Base-by-base conservation (phyloP, 768 basidiomycete genomes). In the Suillus subaureus region DNA sequence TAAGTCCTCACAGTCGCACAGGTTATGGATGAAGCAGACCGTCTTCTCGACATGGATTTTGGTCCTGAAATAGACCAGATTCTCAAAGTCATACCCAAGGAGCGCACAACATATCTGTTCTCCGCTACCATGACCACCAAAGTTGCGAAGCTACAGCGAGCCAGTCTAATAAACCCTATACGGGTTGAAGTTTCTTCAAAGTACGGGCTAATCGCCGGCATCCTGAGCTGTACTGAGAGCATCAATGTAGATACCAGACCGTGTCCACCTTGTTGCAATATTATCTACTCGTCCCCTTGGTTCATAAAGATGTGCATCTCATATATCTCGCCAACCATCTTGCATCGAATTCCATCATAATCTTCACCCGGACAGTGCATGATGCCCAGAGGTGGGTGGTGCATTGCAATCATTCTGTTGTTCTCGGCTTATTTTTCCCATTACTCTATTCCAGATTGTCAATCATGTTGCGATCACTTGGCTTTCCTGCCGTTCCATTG, bases 91-190 rank as follows among this genome's bases (percentile, higher is more conserved):
- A 90, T 99, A 68, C 97, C 97, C 26, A 93, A 89, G 72, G 96
- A 98, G 70, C 87, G 97, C 13, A 93, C 91, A 37, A 99, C 97
- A 3, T 98, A 95, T 74, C 85, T 99, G 2, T 99, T 96, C 81
- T 98, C 97, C 15, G 97, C 97, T 7, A 99, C 97, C 26, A 99
- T 99, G 97, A 97, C 97, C 13, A 95, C 94, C 16, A 99, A 98
- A 79, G 95, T 99, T 4, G 94, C 93, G 13, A 98, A 98, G 78
- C 83, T 99, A 13, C 97, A 99, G 75, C 81, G 97, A 62, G 96
- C 97, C 39, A 96, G 94, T 82, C 81, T 99, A 73, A 86, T 87
- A 39, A 96, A 97, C 73, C 97, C 97, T n/a, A 88, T 96, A 31
- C 86, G 92, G 69, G 89, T 99, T 2, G 96, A 99, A 76, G 94